Evolutionary conservation across 805 yeast genomes (phyloP).

Genomic region (Soucietia sequanensis): DNA sequence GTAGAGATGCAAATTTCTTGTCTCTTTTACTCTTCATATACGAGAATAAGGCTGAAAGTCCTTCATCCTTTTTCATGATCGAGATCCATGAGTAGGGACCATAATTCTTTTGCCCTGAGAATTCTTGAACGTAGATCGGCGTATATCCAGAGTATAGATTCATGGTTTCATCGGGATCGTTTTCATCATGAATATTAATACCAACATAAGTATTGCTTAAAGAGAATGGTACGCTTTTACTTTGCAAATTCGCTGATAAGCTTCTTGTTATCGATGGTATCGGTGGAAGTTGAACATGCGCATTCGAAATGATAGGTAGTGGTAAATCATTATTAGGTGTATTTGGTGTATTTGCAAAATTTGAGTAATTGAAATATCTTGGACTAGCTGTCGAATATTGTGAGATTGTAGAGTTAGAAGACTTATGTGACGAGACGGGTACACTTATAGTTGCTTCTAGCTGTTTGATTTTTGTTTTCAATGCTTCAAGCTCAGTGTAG

Average conservation of each 20-base stretch:
- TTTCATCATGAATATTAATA: conserved; percentile 19
- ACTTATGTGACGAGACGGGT: background rate
- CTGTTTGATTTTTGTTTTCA: conserved; percentile 40
- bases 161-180: conserved; percentile 32
- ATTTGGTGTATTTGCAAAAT: no score
- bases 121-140: conserved; percentile 41
- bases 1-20: background rate
- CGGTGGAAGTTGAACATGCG: no score
- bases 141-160: conserved; percentile 42
- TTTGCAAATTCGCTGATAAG: conserved; percentile 1
- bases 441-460: conserved; percentile 45
- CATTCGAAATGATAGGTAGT: conserved; percentile 1
- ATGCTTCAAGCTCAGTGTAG: conserved; percentile 27
- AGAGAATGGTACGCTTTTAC: conserved; percentile 1
- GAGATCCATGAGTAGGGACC: conserved; percentile 56
- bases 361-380: no score
- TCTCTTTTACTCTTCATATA: background rate
- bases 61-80: conserved; percentile 46
- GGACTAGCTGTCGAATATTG: background rate
- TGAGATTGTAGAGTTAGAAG: background rate
- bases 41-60: conserved; percentile 4
- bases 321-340: background rate
- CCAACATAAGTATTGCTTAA: conserved; percentile 15
- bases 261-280: no score
- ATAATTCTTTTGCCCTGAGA: conserved; percentile 40